Base-by-base conservation (phyloP, 2,329 filamentous ascomycete genomes). In the Alternaria hordeiaustralica region DNA sequence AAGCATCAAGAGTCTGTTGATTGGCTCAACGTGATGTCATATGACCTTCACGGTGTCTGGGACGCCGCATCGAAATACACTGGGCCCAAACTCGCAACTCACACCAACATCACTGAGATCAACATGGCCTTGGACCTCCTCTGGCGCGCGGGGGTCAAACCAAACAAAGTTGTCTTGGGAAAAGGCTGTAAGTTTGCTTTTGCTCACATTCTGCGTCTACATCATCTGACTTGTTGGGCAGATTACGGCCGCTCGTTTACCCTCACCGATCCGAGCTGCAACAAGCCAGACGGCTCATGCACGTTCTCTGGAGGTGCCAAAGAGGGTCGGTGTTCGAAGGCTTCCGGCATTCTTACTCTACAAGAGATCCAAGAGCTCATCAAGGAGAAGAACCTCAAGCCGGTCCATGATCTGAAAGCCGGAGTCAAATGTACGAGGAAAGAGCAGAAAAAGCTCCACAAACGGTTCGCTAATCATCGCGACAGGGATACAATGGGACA, bases 41-140 rank as follows among this genome's bases (percentile, higher is more conserved):
- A 85, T 60, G 82, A 85, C 60, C 49, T 84, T 0, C 81, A 84
- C 18, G 64, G 64, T 1, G 58, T 72, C 0, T 84, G 81, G 82
- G 82, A 84, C 21, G 20, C 41, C 6, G 60, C 13, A 36, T 1
- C 21, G 64, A 2, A 69, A 65, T 15, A 12, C 45, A 65, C 60
- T 21, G 63, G 59, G 4, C 63, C 77, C 62, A 80, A 81, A 0
- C 1, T 74, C 67, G 12, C 62, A 70, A 10, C 65, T 63, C 82
- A 85, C 62, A 83, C 83, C 3, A 84, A 85, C 63, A 45, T 84
- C 0, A 85, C 83, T 0, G 82, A 85, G 69, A 84, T 84, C 23
- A 67, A 80, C 6, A 26, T 67, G 0, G 76, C 72, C 0, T 47
- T 83, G 0, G 79, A 85, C 6, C 79, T 87, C 0, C 69, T 86